Conservation (phyloP, 352 stramenopile genomes). For the Blastocystis sp. region DNA sequence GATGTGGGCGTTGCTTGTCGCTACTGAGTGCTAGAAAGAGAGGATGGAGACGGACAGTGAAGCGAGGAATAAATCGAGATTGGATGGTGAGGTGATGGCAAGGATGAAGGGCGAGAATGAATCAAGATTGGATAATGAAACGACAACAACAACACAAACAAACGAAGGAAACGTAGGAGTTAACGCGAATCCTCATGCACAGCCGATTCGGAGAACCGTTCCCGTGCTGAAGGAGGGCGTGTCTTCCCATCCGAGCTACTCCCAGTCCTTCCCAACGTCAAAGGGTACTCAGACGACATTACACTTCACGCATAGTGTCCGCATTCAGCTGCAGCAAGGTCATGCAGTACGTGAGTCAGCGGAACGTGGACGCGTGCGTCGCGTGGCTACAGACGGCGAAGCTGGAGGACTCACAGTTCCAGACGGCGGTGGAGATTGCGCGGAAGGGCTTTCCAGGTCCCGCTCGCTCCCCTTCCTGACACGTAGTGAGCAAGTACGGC, state of each 20-base stretch:
- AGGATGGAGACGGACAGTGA: not conserved
- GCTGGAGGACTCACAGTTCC: not conserved
- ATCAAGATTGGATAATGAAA: too few species aligned
- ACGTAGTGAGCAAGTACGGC: not conserved
- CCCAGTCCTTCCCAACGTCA: too few species aligned
- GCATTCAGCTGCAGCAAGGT: not conserved
- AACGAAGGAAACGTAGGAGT: too few species aligned
- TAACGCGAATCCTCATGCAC: not conserved
- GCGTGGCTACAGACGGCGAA: not conserved
- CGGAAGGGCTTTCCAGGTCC: conserved; percentile 14
- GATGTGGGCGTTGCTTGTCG: not conserved
- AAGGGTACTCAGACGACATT: too few species aligned
- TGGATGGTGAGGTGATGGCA: too few species aligned
- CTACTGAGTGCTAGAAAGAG: not conserved
- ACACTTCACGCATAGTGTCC: not conserved
- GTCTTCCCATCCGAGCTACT: too few species aligned
- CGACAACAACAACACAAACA: not conserved
- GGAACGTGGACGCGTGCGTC: conserved; percentile 1
- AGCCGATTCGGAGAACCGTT: not conserved
- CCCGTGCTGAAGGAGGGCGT: too few species aligned
- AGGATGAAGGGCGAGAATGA: too few species aligned
- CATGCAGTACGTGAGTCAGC: not conserved
- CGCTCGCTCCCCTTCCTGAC: not conserved
- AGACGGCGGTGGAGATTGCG: not conserved
- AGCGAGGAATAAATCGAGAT: too few species aligned